Percentiles rank a stretch among this genome's conserved stretches.
phyloP scores from a whole-genome alignment of 768 basidiomycete genomes.

The Suillus tomentosus region DNA sequence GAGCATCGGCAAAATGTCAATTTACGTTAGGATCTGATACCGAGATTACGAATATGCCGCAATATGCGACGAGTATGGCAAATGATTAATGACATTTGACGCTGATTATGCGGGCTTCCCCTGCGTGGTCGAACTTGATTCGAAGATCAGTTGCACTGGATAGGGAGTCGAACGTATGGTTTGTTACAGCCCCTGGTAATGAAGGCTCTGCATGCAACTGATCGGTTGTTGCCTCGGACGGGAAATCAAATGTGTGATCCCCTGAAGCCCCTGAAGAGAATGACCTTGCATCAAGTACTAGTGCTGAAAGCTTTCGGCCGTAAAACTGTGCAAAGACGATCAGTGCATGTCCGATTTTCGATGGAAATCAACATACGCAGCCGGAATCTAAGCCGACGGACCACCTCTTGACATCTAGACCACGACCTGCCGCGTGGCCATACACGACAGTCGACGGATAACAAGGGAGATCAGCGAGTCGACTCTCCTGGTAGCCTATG shows the following conservation, averaged over 20 bases:
- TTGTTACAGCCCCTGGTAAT: not conserved
- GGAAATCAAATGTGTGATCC: not conserved
- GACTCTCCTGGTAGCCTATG: constrained; percentile 6
- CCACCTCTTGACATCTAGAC: constrained; percentile 82
- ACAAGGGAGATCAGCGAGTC: constrained; percentile 49
- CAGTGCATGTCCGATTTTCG: not conserved
- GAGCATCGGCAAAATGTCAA: not conserved
- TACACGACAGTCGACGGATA: constrained; percentile 81
- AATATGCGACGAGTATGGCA: not conserved
- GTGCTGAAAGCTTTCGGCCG: constrained; percentile 60
- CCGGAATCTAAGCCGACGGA: constrained; percentile 80
- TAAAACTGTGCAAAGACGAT: constrained; percentile 46
- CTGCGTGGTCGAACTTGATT: constrained; percentile 31
- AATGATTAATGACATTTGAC: constrained; percentile 43
- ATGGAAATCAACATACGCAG: constrained; percentile 55
- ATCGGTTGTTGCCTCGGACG: not conserved
- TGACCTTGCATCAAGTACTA: constrained; percentile 50
- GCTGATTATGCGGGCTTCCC: constrained; percentile 50
- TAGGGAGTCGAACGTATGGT: not conserved
- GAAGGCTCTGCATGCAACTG: not conserved
- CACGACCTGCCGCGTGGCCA: constrained; percentile 81
- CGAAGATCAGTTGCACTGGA: not conserved
- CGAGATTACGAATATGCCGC: not conserved
- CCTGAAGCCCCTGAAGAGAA: constrained; percentile 33
- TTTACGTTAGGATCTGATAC: not conserved